Base-by-base conservation (phyloP, 1,139 yeast genomes). In the Pichia sp. region DNA sequence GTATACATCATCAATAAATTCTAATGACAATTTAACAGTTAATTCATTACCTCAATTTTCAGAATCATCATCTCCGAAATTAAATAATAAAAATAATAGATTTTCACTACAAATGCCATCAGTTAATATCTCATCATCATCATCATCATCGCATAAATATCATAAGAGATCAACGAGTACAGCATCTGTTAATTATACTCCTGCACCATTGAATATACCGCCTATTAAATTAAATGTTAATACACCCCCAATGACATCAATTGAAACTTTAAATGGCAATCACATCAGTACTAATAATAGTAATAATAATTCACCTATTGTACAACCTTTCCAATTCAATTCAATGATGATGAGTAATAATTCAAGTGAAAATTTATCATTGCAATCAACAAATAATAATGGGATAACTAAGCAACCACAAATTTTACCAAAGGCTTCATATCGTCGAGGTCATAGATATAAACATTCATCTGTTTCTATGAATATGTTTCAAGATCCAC, bases 401-500 rank as follows among this genome's bases (percentile, higher is more conserved):
- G 16, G 16, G 16, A 16, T 16, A 16, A 16, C 16, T 16, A 16
- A 16, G 16, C 39, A 27, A 29, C 51, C 37, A 25, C 69, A 28
- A 61, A 57, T 54, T 63, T 66, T 47, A 16, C 57, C 57, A 16
- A 74, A 73, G 51, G 76, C 90, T 0, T 80, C 85, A 0, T 94
- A 87, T 58, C 78, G 97, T 68, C 82, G 90, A 53, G 97, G 98
- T 10, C 98, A 92, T 65, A 78, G 90, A 56, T 92, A 92, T 61
- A 92, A 92, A 62, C 97, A 92, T 58, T 87, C 97, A 6, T 87
- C 97, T n/a, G 96, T 92, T 6, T 86, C 96, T 4, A 85, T 92
- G 92, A 92, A 92, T 62, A 76, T 90, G 61, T 92, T 92, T 63
- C 96, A 87, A 60, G 97, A 90, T 59, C 41, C 41, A 11, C 42